phyloP scores from a whole-genome alignment of 768 basidiomycete genomes.

The Mrakia hoshinonis region DNA sequence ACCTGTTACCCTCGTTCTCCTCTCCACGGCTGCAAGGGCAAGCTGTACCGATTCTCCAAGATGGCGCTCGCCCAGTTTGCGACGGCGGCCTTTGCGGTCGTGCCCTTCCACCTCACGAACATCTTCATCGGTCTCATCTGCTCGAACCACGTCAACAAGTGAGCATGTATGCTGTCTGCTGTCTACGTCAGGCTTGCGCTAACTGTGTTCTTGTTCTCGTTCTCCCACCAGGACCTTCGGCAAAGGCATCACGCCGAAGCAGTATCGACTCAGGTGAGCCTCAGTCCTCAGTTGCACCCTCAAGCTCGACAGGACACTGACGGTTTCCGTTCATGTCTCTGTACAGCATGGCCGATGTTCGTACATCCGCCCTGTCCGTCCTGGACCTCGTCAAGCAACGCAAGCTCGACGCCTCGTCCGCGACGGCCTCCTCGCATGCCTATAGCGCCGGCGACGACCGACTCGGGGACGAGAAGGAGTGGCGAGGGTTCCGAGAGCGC shows the following conservation, averaged over 20 bases:
- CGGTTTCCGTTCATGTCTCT: neutral
- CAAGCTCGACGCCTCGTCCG: neutral
- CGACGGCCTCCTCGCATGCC: neutral
- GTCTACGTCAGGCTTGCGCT: neutral
- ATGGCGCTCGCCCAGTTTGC: constrained; percentile 48
- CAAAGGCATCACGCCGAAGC: constrained; percentile 54
- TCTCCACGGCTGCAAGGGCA: constrained; percentile 61
- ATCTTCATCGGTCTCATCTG: constrained; percentile 56
- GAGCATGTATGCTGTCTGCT: neutral
- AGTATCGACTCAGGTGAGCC: constrained; percentile 49
- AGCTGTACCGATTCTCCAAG: constrained; percentile 52
- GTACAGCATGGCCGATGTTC: constrained; percentile 34
- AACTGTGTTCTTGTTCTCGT: neutral
- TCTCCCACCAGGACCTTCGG: constrained; percentile 49
- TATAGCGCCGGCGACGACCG: constrained; percentile 2
- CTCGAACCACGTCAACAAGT: constrained; percentile 53
- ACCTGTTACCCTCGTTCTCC: constrained; percentile 56
- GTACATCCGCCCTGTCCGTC: constrained; percentile 34
- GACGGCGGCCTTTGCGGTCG: constrained; percentile 50
- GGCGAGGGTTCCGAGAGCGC: neutral
- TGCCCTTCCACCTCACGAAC: constrained; percentile 55
- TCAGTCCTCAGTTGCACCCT: neutral
- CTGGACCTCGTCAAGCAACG: constrained; percentile 20
- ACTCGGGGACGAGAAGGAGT: neutral
- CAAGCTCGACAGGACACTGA: neutral